Base-by-base conservation (phyloP, 2,329 filamentous ascomycete genomes). In the Macrophomina tecta region DNA sequence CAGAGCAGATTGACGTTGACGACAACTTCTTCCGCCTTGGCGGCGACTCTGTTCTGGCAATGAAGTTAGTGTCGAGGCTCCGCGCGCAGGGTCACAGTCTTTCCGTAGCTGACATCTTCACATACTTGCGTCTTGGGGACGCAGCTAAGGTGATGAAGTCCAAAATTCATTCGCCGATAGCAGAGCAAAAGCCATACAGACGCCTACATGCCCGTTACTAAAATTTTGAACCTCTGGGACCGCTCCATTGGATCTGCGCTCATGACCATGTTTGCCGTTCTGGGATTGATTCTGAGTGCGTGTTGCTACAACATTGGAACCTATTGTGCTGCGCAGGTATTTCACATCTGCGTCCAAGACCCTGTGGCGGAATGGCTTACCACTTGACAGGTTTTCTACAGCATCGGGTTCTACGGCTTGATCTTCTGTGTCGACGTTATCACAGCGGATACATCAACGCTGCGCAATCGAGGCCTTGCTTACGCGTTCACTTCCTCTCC, bases 141-240 rank as follows among this genome's bases (percentile, higher is more conserved):
- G 85, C 89, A 74, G 86, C 87, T 3, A 81, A 80, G 53, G 77
- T 80, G 0, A 70, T 88, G 74, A 81, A 78, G 66, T 82, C 82
- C 64, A 73, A 73, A 23, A 23, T 23, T 45, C 58, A 51, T 46
- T 34, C 65, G 64, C 42, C 73, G 65, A 23, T 68, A 32, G 5
- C 72, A 66, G 46, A 78, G 49, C 67, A 74, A 1, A 67, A 76
- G 32, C 52, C 72, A 1, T 75, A 82, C 64, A 74, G 77, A 23
- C 82, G 82, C 85, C 64, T 89, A 89, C 73, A 83, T 90, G 11
- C 86, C 89, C 1, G 83, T 89, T 69, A 88, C 89, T 64, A 91
- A 91, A 75, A 80, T 90, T n/a, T 82, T 90, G 61, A 87, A 91
- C 77, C 81, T 89, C 42, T 91, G 87, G 81, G 89, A 88, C 67